Evolutionary conservation across 129 eudicot genomes (phyloP).

Genomic region (Helianthus tuberosus): DNA sequence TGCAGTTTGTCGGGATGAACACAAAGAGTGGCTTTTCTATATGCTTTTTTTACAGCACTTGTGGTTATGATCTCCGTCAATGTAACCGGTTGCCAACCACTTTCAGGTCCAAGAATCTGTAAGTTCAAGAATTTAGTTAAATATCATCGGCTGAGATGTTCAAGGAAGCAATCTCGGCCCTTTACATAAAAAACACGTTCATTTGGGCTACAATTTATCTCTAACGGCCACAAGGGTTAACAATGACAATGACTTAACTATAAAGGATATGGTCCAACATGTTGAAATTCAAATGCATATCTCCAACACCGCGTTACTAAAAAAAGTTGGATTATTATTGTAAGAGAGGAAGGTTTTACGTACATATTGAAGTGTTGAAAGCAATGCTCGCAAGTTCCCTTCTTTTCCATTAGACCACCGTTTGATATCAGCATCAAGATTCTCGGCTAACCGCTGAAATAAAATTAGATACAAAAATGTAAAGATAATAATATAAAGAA

Average conservation of each 20-base stretch:
- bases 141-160: neutral
- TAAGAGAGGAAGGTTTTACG: constrained; percentile 29
- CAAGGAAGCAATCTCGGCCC: neutral
- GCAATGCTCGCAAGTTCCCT: constrained; percentile 90
- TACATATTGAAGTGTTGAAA: constrained; percentile 97
- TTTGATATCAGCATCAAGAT: constrained; percentile 90
- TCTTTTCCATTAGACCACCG: constrained; percentile 96
- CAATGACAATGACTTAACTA: neutral
- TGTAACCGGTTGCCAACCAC: constrained; percentile 94
- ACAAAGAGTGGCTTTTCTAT: constrained; percentile 88
- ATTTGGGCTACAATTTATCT: neutral
- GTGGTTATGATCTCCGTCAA: constrained; percentile 70
- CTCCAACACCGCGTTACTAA: too few relatives aligned
- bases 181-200: neutral
- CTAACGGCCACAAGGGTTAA: neutral
- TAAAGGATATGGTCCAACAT: too few relatives aligned
- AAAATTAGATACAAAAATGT: constrained; percentile 15
- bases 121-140: constrained; percentile 23
- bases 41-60: constrained; percentile 93
- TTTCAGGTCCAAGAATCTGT: constrained; percentile 88
- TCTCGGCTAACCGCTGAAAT: constrained; percentile 76
- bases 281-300: too few relatives aligned
- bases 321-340: neutral
- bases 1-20: constrained; percentile 99
- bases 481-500: constrained; percentile 15